Base-by-base conservation (phyloP, 257 asterid genomes). In the Verbascum thapsus region DNA sequence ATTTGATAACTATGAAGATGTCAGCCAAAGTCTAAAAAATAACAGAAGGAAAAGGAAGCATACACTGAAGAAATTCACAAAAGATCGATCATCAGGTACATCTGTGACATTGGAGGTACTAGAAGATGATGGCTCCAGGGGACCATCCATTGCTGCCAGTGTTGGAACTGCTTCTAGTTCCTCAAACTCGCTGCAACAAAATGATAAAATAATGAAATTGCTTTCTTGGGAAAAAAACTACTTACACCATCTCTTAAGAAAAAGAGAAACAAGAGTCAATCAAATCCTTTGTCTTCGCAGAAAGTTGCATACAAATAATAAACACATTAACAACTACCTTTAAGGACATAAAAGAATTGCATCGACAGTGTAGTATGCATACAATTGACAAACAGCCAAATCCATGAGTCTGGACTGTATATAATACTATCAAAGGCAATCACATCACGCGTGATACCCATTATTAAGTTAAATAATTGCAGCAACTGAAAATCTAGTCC, bases 91-190 rank as follows among this genome's bases (percentile, higher is more conserved):
- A 76, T 88, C 98, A 7, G 84, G 76, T 58, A 63, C 77, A 64
- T 88, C 86, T 32, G 86, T 41, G 20, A 67, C 78, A 74, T 68
- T 82, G 57, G 88, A 55, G 52, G 74, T 42, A 57, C 79, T 58
- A 51, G 94, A 73, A 35, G 83, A 68, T 70, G 95, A 58, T 32
- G 95, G 91, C 85, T 91, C 96, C 30, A 88, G 70, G 57, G 95
- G 92, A 64, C 96, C 95, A 71, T 91, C 96, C 75, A 88, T 88
- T 40, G 83, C 90, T 17, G 95, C 88, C 74, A 82, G 74, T 16
- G 94, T 78, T 16, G 96, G 95, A 68, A 91, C 95, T 67, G 96
- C 96, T 83, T 88, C 98, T 64, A 88, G 86, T 75, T 91, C 98
- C 78, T 88, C 95, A 32, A 84, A 91, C 65, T 86, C 92, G 71